Evolutionary conservation across 1,284 basidiomycete species (phyloP).

Genomic region (Ustilago sp.): DNA sequence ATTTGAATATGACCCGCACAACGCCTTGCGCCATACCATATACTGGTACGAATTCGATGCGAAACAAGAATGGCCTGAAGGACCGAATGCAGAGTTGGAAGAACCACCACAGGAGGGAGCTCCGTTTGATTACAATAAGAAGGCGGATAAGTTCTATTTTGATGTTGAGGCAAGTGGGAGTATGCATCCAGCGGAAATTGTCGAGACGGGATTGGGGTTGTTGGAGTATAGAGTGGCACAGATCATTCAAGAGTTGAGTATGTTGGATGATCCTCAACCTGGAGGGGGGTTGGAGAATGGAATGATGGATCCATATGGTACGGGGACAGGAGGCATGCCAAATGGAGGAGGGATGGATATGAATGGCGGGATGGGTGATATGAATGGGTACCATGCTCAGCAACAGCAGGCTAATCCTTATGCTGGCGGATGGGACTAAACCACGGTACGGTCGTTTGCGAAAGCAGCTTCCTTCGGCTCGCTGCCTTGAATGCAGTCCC

Average conservation of each 20-base stretch:
- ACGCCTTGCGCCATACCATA: slow-evolving; percentile 93
- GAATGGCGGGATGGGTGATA: slow-evolving; percentile 20
- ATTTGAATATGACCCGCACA: slow-evolving; percentile 98
- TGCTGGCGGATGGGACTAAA: slow-evolving; percentile 34
- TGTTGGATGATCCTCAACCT: slow-evolving; percentile 55
- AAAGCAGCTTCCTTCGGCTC: neutral
- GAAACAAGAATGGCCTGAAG: slow-evolving; percentile 67
- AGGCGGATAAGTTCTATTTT: slow-evolving; percentile 66
- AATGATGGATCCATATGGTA: slow-evolving; percentile 38
- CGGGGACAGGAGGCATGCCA: slow-evolving; percentile 6
- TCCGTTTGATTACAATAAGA: slow-evolving; percentile 63
- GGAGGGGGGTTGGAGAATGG: slow-evolving; percentile 28
- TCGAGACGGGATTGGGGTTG: slow-evolving; percentile 63
- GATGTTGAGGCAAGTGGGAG: slow-evolving; percentile 66
- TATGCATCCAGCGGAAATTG: slow-evolving; percentile 66
- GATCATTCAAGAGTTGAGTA: slow-evolving; percentile 67
- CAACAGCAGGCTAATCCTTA: slow-evolving; percentile 25
- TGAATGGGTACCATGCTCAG: slow-evolving; percentile 33
- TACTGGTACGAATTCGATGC: slow-evolving; percentile 85
- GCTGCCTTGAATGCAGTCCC: neutral
- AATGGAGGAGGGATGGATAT: slow-evolving; percentile 20
- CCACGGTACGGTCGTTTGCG: neutral
- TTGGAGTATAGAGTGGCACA: slow-evolving; percentile 65
- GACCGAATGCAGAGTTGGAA: slow-evolving; percentile 64
- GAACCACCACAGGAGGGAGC: slow-evolving; percentile 63